phyloP scores from a whole-genome alignment of 306 rosid species.

The Hippophae rhamnoides region DNA sequence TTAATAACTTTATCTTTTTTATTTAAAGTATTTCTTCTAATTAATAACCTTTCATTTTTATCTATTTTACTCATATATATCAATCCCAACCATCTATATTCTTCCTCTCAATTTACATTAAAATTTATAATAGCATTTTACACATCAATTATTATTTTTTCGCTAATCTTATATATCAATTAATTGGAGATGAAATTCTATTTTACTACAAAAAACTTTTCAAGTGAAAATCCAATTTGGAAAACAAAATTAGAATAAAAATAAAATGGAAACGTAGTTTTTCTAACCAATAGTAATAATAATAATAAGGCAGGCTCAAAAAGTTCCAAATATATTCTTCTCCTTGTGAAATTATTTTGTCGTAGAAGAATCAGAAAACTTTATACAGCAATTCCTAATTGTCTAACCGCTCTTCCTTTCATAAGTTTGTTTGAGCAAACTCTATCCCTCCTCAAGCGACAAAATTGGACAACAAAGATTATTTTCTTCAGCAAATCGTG shows the following conservation, averaged over 20 bases:
- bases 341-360: not conserved
- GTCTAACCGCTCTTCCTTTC: constrained; percentile 1
- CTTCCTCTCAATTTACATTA: too few relatives aligned
- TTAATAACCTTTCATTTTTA: too few relatives aligned
- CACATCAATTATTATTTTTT: too few relatives aligned
- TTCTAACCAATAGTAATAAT: not conserved
- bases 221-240: too few relatives aligned
- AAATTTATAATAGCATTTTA: too few relatives aligned
- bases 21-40: too few relatives aligned
- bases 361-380: constrained; percentile 4
- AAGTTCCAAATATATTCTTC: not conserved
- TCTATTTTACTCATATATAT: too few relatives aligned
- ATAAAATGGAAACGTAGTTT: not conserved
- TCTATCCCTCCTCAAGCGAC: constrained; percentile 24
- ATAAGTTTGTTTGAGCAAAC: not conserved
- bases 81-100: too few relatives aligned
- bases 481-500: constrained; percentile 21
- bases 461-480: constrained; percentile 35
- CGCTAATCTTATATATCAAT: too few relatives aligned
- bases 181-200: too few relatives aligned
- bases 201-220: too few relatives aligned
- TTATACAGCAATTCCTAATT: constrained; percentile 3
- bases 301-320: not conserved
- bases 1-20: too few relatives aligned
- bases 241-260: not conserved